phyloP scores from a whole-genome alignment of 768 basidiomycete species.

The Leccinum boreale region DNA sequence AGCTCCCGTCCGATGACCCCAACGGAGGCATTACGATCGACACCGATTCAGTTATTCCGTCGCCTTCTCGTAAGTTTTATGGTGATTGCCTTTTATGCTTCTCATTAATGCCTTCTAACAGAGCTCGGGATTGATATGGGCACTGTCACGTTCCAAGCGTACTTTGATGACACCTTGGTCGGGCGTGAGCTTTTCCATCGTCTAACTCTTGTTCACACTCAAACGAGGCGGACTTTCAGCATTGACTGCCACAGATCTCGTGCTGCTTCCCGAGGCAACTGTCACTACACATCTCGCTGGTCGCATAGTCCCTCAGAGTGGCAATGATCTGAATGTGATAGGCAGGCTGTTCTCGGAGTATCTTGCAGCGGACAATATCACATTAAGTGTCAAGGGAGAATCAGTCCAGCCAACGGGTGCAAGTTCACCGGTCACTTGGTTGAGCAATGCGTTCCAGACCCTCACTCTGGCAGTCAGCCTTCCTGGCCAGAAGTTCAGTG shows the following conservation, averaged over 20 bases:
- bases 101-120: conserved; percentile 26
- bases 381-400: conserved; percentile 54
- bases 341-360: conserved; percentile 66
- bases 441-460: conserved; percentile 69
- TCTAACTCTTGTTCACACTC: neutral
- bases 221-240: conserved; percentile 36
- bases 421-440: conserved; percentile 51
- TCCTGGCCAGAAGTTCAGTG: conserved; percentile 56
- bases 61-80: conserved; percentile 54
- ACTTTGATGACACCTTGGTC: conserved; percentile 51
- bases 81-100: neutral
- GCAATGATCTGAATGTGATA: conserved; percentile 48
- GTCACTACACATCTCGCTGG: conserved; percentile 57
- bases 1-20: conserved; percentile 64
- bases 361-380: conserved; percentile 60
- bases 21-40: conserved; percentile 70
- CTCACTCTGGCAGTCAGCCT: conserved; percentile 58
- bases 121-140: conserved; percentile 72
- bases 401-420: conserved; percentile 59
- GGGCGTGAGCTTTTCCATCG: conserved; percentile 49
- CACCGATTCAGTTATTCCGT: conserved; percentile 64
- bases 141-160: conserved; percentile 58
- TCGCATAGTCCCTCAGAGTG: conserved; percentile 60
- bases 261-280: conserved; percentile 45
- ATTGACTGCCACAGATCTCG: conserved; percentile 46